Evolutionary conservation across 768 basidiomycete genomes (phyloP).

Genomic region (Boletus vermiculosoides): DNA sequence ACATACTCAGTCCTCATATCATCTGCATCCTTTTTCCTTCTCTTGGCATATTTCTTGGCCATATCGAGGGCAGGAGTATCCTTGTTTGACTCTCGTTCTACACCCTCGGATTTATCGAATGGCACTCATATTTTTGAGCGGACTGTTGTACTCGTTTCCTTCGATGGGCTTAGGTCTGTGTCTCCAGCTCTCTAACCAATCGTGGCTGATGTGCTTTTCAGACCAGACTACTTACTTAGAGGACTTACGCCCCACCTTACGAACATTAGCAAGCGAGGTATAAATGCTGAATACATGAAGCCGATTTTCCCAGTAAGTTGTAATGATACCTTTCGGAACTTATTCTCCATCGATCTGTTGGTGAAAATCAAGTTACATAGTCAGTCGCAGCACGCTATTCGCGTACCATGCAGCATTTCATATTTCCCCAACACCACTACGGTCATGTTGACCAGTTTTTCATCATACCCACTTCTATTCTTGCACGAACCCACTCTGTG

Average conservation of each 20-base stretch:
- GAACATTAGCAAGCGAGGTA: constrained; percentile 69
- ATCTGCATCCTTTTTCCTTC: constrained; percentile 1
- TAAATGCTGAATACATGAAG: constrained; percentile 78
- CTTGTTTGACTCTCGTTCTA: neutral
- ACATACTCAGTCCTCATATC: constrained; percentile 1
- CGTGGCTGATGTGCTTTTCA: constrained; percentile 13
- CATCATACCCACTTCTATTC: neutral
- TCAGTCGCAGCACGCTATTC: neutral
- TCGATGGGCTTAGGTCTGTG: constrained; percentile 60
- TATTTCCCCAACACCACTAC: too few species aligned
- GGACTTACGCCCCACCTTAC: constrained; percentile 77
- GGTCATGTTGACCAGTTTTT: neutral
- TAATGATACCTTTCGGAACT: neutral
- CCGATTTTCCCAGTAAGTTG: constrained; percentile 77
- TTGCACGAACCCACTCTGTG: neutral
- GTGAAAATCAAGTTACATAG: neutral
- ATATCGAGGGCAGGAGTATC: neutral
- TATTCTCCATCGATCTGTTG: neutral
- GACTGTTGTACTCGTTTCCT: constrained; percentile 81
- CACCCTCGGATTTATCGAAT: constrained; percentile 47
- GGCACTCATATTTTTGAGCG: constrained; percentile 76
- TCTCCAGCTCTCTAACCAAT: neutral
- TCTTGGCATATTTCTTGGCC: constrained; percentile 8
- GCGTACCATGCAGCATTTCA: neutral
- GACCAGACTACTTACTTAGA: constrained; percentile 78